Percentiles rank a stretch among this genome's conserved stretches.
phyloP scores from a whole-genome alignment of 345 rosid genomes.

The Eucalyptus tenuipes region DNA sequence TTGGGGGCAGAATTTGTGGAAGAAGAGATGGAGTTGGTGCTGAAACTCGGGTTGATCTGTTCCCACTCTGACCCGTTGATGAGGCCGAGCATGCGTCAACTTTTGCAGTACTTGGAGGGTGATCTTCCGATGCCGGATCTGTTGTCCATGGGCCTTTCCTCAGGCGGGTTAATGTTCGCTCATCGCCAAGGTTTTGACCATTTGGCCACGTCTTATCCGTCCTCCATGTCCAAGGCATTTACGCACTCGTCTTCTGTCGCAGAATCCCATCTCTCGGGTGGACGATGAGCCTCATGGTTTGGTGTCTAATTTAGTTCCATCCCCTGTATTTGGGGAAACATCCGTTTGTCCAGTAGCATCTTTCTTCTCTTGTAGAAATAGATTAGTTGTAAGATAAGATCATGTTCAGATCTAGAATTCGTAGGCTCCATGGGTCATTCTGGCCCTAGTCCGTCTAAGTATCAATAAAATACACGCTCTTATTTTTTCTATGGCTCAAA shows the following conservation, averaged over 20 bases:
- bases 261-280: conserved; percentile 51
- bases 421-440: background rate
- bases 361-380: background rate
- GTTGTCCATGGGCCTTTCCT: too few species aligned
- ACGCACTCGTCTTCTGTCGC: conserved; percentile 20
- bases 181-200: too few species aligned
- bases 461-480: background rate
- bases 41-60: too few species aligned
- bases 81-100: too few species aligned
- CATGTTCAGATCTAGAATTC: background rate
- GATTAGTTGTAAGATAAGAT: background rate
- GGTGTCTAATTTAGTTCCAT: background rate
- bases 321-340: background rate
- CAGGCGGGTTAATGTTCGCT: too few species aligned
- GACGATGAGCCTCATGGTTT: conserved; percentile 12
- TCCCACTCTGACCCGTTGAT: too few species aligned
- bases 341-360: background rate
- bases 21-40: too few species aligned
- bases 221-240: background rate
- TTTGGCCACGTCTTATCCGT: too few species aligned
- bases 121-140: too few species aligned
- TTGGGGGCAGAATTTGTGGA: too few species aligned
- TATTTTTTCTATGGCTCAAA: background rate
- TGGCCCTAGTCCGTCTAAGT: background rate
- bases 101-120: too few species aligned